Evolutionary conservation across 495 filamentous ascomycete species (phyloP), one percentile per base, ranked within the genome.

Genomic region (Podospora pseudocomata): DNA sequence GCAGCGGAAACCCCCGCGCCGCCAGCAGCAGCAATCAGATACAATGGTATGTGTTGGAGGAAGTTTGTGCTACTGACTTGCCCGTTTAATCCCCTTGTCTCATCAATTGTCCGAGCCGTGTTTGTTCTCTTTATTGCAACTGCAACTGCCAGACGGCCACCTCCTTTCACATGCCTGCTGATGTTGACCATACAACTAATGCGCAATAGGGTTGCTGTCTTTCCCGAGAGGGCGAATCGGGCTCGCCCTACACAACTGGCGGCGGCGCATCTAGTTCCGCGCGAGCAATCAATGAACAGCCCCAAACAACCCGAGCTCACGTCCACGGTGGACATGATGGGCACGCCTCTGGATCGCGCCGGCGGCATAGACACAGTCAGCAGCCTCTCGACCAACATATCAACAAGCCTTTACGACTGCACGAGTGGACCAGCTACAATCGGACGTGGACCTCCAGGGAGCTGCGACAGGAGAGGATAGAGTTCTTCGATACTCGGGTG

Each of bases 401-500:
- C 71, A 82, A 85, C 70, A 82, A 81, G 65, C 82, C 82, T 15
- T 70, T 85, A 28, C 80, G 80, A 2, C 79, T 79, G 0, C 80
- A 82, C 68, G 75, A 81, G 68, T 87, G 85, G 85, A 75, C 73
- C 13, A 79, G 83, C 65, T 74, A 76, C 15, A 77, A 79, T 69
- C 74, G 79, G 7, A 62, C 67, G 0, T 87, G 84, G 84, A 84
- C 84, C 0, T 78, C 77, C 0, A 60, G 72, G 16, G 71, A 80
- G 5, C 62, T 87, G 15, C 76, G 81, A 27, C 77, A 76, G 23
- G 83, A 87, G 69, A 78, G 85, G 49, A 75, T 77, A 27, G 91
- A 91, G 67, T 95, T 93, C 79, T 95, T 92, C 70, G 90, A 93
- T 65, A 98, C 94, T 3, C 81, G 91, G 39, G 91, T 95, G 3